Evolutionary conservation across 73 alveolate genomes (phyloP), one percentile per base, ranked within the genome.

Genomic region (Tetrahymena borealis): DNA sequence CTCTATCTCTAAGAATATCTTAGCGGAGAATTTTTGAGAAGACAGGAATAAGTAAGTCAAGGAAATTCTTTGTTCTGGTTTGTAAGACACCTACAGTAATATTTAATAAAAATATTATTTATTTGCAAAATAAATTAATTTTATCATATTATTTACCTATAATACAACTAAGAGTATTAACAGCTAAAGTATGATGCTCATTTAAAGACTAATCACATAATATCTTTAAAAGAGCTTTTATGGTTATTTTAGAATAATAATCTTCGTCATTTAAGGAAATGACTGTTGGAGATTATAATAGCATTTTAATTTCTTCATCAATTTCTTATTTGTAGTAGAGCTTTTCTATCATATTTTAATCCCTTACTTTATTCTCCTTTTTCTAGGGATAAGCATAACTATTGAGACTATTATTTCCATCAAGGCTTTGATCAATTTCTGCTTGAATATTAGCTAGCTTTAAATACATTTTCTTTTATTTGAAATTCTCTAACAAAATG

Each of bases 1-100:
- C 95, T 78, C 93, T 79, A 85, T 93, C 79, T 93, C 95, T 93
- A 60, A n/a, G 33, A 32, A 79, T 92, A 93, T 93, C 91, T 42
- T 90, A 79, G 39, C 39, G 41, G 13, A 93, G 43, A 33, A 93
- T 39, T 39, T 92, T 90, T 32, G 92, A 39, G 79, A 93, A 93
- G 8, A 93, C 92, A 16, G 95, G 95, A 39, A 93, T 93, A 15
- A 93, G 33, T 35, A 78, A 90, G 33, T 93, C 91, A 28, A 93
- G 41, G 40, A 79, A 93, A 79, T 90, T 79, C 32, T 91, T 85
- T 7, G 95, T 93, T 39, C 91, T 93, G 38, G 95, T 79, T 93
- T 93, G 37, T 18, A 93, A 35, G 37, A 60, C 85, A 60, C 85
- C 85, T 60, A 24, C 28, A 2, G 16, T 41, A 7, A 41, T 7